These are phyloP conservation scores for Tetrapisispora iriomotensis DNA, from an alignment of 805 yeast genomes.

Conservation along the genomic window DNA sequence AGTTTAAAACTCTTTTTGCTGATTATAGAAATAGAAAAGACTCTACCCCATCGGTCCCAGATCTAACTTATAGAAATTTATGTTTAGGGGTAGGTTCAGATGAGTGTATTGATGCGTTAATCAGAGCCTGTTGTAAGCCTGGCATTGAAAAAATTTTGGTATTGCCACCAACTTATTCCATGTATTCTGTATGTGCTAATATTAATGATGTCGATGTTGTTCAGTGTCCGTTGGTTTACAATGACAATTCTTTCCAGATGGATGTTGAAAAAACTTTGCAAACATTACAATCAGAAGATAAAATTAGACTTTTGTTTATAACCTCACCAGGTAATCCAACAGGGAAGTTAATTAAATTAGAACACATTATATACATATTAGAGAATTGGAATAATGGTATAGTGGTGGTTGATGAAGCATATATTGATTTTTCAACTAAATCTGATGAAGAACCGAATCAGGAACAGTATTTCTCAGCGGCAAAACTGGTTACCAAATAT, in stretches of 20 bases:
- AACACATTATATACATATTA: constrained; percentile 40
- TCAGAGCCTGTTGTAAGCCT: constrained; percentile 78
- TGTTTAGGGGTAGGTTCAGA: constrained; percentile 97
- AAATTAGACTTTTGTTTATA: constrained; percentile 66
- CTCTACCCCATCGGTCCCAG: constrained; percentile 14
- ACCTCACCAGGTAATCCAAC: constrained; percentile 99
- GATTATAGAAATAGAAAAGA: constrained; percentile 48
- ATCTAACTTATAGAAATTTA: constrained; percentile 53
- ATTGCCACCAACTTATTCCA: constrained; percentile 96
- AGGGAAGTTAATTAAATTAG: constrained; percentile 48
- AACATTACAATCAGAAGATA: constrained; percentile 43
- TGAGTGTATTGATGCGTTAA: constrained; percentile 82
- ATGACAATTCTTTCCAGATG: constrained; percentile 54
- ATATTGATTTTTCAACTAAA: constrained; percentile 73
- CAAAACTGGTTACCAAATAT: constrained; percentile 70
- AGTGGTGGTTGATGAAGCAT: constrained; percentile 89
- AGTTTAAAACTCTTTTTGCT: constrained; percentile 61
- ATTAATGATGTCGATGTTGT: constrained; percentile 80
- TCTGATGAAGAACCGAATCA: not conserved
- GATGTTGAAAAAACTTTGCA: constrained; percentile 46
- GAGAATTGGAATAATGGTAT: constrained; percentile 57
- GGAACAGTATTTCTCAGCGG: constrained; percentile 41
- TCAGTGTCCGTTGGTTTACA: constrained; percentile 51
- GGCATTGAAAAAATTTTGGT: constrained; percentile 70
- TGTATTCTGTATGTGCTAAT: constrained; percentile 86